Evolutionary conservation across 2,329 filamentous ascomycete species (phyloP).

Genomic region (Blastomyces gilchristii): DNA sequence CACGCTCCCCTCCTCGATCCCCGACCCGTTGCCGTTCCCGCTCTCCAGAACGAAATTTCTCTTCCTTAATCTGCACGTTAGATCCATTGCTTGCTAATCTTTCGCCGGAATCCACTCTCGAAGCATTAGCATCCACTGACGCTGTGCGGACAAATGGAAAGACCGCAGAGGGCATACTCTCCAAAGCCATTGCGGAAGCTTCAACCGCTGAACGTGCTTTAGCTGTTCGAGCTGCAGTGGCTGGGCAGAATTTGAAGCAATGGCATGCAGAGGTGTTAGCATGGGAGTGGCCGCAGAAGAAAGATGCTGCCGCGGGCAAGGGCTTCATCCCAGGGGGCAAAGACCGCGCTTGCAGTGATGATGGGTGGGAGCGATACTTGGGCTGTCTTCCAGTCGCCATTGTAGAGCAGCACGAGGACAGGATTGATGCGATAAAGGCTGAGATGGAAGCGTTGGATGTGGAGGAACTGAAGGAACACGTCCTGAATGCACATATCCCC

Average conservation of each 20-base stretch:
- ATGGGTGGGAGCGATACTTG: constrained; percentile 41
- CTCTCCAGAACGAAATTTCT: constrained; percentile 29
- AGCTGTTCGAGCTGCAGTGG: constrained; percentile 49
- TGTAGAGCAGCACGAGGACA: constrained; percentile 57
- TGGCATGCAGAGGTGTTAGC: constrained; percentile 50
- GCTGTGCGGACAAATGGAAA: constrained; percentile 31
- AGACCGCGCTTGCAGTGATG: constrained; percentile 12
- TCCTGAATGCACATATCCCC: constrained; percentile 69
- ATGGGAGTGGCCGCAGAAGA: constrained; percentile 47
- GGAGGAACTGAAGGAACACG: constrained; percentile 78
- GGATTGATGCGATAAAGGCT: constrained; percentile 61
- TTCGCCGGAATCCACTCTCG: constrained; percentile 45
- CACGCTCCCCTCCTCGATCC: constrained; percentile 21
- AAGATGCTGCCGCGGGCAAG: constrained; percentile 30
- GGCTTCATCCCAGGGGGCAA: constrained; percentile 27
- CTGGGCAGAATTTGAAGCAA: constrained; percentile 47
- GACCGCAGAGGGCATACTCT: constrained; percentile 32
- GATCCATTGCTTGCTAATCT: constrained; percentile 44
- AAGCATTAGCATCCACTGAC: constrained; percentile 39
- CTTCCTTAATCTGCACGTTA: constrained; percentile 29
- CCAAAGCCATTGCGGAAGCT: constrained; percentile 45
- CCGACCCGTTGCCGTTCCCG: constrained; percentile 29
- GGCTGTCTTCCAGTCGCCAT: constrained; percentile 59
- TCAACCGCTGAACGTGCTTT: constrained; percentile 48
- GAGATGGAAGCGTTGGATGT: constrained; percentile 36